A percentile compares a stretch with the other conserved stretches of the same genome.
Conservation (phyloP, 768 basidiomycete genomes). For the Mycena capillaripes region DNA sequence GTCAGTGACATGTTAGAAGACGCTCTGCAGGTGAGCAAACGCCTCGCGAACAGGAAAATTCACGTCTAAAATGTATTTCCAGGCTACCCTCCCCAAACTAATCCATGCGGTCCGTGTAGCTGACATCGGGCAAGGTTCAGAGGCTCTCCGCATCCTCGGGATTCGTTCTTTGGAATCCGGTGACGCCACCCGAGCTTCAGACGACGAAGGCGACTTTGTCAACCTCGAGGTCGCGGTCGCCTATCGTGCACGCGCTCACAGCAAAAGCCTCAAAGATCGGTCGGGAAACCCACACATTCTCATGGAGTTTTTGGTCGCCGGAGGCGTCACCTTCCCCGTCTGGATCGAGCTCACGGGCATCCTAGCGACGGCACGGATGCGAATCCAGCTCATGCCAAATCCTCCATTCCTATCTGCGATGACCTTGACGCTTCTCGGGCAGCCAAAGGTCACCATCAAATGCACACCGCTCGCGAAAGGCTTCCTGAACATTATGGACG, state of each 20-base stretch:
- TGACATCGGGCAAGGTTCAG: constrained; percentile 78
- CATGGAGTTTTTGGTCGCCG: constrained; percentile 74
- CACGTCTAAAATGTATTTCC: not conserved
- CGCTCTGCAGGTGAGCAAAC: constrained; percentile 56
- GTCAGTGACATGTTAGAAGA: constrained; percentile 76
- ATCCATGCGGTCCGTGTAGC: constrained; percentile 76
- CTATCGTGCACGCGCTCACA: constrained; percentile 70
- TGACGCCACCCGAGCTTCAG: constrained; percentile 43
- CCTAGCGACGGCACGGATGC: constrained; percentile 71
- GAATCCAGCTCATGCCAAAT: constrained; percentile 82
- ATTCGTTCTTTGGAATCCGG: constrained; percentile 65
- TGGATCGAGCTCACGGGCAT: constrained; percentile 83
- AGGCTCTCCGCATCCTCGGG: constrained; percentile 77
- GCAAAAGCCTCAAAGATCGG: constrained; percentile 52
- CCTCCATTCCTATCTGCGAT: constrained; percentile 68
- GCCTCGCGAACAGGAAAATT: not conserved
- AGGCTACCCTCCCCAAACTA: constrained; percentile 61
- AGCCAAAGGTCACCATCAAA: constrained; percentile 74
- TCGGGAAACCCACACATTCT: constrained; percentile 75
- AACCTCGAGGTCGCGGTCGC: constrained; percentile 82
- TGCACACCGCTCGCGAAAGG: constrained; percentile 73
- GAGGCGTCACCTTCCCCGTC: constrained; percentile 63
- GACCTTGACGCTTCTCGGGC: constrained; percentile 76
- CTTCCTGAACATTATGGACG: constrained; percentile 84
- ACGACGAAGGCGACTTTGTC: constrained; percentile 62